Evolutionary conservation across 2,329 filamentous ascomycete species (phyloP), one percentile per base, ranked within the genome.

Genomic region (Aschersonia sp.): DNA sequence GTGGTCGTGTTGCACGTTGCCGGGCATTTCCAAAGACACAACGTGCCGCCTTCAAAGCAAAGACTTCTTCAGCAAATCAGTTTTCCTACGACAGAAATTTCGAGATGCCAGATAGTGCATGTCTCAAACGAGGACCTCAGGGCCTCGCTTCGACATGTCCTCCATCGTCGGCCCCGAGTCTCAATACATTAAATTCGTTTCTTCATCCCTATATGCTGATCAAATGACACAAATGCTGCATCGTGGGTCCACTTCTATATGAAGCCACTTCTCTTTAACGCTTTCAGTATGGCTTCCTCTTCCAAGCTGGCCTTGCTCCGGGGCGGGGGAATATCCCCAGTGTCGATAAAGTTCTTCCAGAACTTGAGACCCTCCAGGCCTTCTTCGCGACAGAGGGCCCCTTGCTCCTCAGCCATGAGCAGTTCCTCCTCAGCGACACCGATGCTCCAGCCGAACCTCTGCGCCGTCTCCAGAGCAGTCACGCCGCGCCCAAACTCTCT

Each of bases 371-470:
- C 92, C 62, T 95, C 89, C 11, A 97, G 78, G 5, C 87, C 83
- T 57, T 94, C 89, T 62, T 98, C 92, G 44, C 92, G 81, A 62
- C 90, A 97, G 22, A 98, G 62, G 3, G 81, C 79, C 0, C 92
- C 92, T 48, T 77, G 79, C 62, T 97, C 90, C 63, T 98, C 92
- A 0, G 89, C 89, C 90, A 98, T 95, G 61, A 95, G 86, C 10
- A 98, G 72, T 66, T 98, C 92, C 62, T 97, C 92, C 50, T 84
- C 85, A 1, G 92, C 92, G 29, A 98, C 90, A 7, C 92, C 92
- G 6, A 98, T 83, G 61, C 92, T 97, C 92, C 92, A 98, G 5
- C 89, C 87, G 64, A 98, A 98, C 45, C 79, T 73, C 62, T 94
- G 86, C 0, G 92, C 92, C 0, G 81, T 79, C 59, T 97, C 89